Evolutionary conservation across 176 grass and related monocot species (phyloP).

Genomic region (Oryza glaberrima): DNA sequence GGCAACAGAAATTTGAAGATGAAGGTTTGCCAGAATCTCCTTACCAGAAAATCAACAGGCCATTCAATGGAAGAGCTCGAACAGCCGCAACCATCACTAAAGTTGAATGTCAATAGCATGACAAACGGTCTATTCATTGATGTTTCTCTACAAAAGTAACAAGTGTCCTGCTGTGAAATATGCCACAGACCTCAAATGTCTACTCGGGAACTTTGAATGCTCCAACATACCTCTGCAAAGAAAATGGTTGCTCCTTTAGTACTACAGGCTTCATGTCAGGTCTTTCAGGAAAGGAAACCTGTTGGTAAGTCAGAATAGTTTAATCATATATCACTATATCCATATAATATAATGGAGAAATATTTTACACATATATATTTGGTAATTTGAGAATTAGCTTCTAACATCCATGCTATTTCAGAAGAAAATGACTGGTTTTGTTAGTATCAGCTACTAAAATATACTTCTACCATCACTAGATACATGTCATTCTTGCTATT

Average conservation of each 20-base stretch:
- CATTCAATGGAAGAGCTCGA: slow-evolving; percentile 69
- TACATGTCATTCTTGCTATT: neutral
- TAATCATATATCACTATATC: slow-evolving; percentile 5
- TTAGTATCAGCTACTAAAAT: neutral
- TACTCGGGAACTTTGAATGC: neutral
- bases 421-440: neutral
- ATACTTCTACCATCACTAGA: neutral
- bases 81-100: slow-evolving; percentile 83
- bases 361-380: neutral
- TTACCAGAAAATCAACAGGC: slow-evolving; percentile 81
- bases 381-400: neutral
- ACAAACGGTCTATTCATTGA: slow-evolving; percentile 70
- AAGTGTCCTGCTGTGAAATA: slow-evolving; percentile 36
- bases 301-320: slow-evolving; percentile 31
- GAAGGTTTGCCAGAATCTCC: slow-evolving; percentile 25
- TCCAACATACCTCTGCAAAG: slow-evolving; percentile 70
- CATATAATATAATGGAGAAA: no score
- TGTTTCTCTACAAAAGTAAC: slow-evolving; percentile 76
- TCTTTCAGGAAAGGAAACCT: slow-evolving; percentile 91
- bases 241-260: slow-evolving; percentile 85
- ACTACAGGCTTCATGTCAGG: slow-evolving; percentile 79
- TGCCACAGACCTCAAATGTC: slow-evolving; percentile 26
- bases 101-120: slow-evolving; percentile 82
- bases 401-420: neutral
- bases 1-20: slow-evolving; percentile 24